Conservation (phyloP, 495 filamentous ascomycete genomes). For the Xylaria acuta region DNA sequence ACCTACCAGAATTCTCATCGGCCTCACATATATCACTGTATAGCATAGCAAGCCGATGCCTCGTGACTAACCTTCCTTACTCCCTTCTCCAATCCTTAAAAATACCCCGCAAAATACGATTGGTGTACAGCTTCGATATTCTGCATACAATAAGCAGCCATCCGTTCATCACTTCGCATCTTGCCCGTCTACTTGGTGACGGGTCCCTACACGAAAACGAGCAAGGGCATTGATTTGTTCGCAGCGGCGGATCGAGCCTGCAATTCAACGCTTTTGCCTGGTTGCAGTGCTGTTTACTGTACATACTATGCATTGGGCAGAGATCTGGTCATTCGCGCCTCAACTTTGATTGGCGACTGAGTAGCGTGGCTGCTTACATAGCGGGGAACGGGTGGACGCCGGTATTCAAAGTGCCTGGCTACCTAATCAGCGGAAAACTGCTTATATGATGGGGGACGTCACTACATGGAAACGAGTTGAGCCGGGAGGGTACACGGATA, state of each 20-base stretch:
- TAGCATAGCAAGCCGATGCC: neutral
- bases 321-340: no score
- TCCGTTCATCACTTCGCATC: constrained; percentile 4
- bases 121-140: neutral
- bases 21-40: neutral
- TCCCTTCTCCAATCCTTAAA: neutral
- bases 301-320: neutral
- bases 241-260: neutral
- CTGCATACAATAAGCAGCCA: neutral
- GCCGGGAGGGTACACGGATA: neutral
- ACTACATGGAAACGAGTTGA: neutral
- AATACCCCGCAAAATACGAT: neutral
- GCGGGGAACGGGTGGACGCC: neutral
- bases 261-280: no score
- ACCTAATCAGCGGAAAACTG: neutral
- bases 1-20: no score
- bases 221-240: neutral
- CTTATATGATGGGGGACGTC: neutral
- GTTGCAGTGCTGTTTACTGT: neutral
- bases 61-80: neutral
- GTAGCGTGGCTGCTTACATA: neutral
- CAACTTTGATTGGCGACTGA: neutral
- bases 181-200: neutral
- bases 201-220: neutral
- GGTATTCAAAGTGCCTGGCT: no score